Evolutionary conservation across 257 asterid genomes (phyloP).

Genomic region (Nemophila menziesii): DNA sequence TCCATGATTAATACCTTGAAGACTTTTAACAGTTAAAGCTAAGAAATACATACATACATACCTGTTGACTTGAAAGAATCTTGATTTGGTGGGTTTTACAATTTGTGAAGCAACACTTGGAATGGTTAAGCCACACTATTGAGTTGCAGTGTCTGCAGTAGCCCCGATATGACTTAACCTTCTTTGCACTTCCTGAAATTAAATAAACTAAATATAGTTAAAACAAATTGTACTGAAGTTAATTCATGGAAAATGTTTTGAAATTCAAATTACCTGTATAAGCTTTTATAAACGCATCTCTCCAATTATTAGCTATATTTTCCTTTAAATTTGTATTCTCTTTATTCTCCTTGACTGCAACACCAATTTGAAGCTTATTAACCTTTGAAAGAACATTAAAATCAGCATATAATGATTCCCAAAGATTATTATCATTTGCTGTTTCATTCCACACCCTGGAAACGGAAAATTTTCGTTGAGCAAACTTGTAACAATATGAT

Average conservation of each 20-base stretch:
- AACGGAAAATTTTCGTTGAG: constrained; percentile 1
- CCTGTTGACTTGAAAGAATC: constrained; percentile 49
- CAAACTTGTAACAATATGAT: neutral
- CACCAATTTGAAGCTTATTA: constrained; percentile 6
- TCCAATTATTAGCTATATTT: constrained; percentile 22
- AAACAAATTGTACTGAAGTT: neutral
- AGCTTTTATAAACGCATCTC: constrained; percentile 30
- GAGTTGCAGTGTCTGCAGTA: constrained; percentile 46
- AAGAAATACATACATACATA: constrained; percentile 13
- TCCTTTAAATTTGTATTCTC: constrained; percentile 11
- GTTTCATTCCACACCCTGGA: constrained; percentile 66
- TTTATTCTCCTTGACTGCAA: constrained; percentile 8
- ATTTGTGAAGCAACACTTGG: constrained; percentile 29
- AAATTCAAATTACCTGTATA: constrained; percentile 26
- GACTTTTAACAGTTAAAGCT: neutral
- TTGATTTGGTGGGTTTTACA: constrained; percentile 24
- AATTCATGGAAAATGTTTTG: neutral
- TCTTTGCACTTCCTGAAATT: constrained; percentile 32
- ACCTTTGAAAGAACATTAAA: constrained; percentile 15
- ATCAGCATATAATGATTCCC: constrained; percentile 37
- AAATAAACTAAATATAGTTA: constrained; percentile 5
- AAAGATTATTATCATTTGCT: constrained; percentile 54
- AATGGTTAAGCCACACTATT: constrained; percentile 48
- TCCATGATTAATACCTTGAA: neutral
- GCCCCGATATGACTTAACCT: constrained; percentile 43